These are phyloP conservation scores for Urochloa ruziziensis DNA, from an alignment of 176 grass and related monocot genomes.

Conservation along the genomic window DNA sequence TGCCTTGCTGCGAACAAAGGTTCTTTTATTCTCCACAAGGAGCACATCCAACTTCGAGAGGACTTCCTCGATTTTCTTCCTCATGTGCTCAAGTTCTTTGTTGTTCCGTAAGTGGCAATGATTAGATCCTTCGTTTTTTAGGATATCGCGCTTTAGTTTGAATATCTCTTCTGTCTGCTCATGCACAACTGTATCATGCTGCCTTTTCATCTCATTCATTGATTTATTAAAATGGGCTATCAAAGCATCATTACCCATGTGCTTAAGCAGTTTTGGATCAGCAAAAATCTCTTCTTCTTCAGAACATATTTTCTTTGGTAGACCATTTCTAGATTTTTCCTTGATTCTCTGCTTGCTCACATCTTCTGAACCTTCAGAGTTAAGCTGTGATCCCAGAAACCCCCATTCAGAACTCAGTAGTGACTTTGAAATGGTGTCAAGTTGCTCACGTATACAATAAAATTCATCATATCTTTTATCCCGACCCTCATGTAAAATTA, in stretches of 20 bases:
- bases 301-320: not conserved
- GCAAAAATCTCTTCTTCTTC: not conserved
- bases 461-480: constrained; percentile 48
- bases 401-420: constrained; percentile 56
- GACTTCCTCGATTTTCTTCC: constrained; percentile 50
- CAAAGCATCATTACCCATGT: constrained; percentile 33
- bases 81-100: constrained; percentile 63
- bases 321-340: constrained; percentile 25
- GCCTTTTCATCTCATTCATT: constrained; percentile 52
- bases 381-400: constrained; percentile 41
- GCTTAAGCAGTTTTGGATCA: constrained; percentile 30
- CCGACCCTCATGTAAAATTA: constrained; percentile 24
- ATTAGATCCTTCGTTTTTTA: constrained; percentile 44
- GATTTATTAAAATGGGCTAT: constrained; percentile 45
- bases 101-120: constrained; percentile 48
- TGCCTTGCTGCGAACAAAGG: constrained; percentile 22
- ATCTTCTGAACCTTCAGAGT: constrained; percentile 44
- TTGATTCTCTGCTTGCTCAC: constrained; percentile 29
- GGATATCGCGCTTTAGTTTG: constrained; percentile 33
- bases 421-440: constrained; percentile 50
- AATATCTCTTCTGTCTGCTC: constrained; percentile 54
- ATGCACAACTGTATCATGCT: constrained; percentile 49
- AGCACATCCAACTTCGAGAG: constrained; percentile 51
- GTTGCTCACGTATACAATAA: constrained; percentile 47
- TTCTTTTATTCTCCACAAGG: constrained; percentile 47